Base-by-base conservation (phyloP, 1,284 basidiomycete genomes). In the Irpex rosettiformis region DNA sequence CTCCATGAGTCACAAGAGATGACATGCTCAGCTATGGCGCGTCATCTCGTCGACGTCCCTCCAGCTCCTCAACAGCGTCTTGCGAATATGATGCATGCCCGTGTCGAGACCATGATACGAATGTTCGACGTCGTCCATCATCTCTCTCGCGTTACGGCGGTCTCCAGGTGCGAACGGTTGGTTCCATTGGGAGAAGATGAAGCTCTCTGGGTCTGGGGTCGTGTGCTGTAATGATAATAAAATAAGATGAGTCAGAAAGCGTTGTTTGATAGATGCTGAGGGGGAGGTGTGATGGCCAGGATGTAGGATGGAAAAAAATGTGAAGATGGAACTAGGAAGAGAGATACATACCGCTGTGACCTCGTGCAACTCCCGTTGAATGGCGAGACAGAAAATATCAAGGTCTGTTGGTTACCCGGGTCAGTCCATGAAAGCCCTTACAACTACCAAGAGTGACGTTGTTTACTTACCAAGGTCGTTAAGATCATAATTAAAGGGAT, bases 131-230 rank as follows among this genome's bases (percentile, higher is more conserved):
- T 73, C 67, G 40, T 65, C 66, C 51, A 79, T 58, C 57, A 88
- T 78, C 56, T 84, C 80, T 52, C 78, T 70, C 0, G 85, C 86
- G 43, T 71, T 79, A 52, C 85, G 81, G 25, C 76, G 74, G 67
- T 88, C 86, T 11, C 74, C 74, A 3, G 86, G 86, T n/a, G 83
- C 82, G 71, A 89, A 85, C 0, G 86, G 86, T 71, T 84, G 79
- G 68, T 88, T 89, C 73, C 74, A 77, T 13, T 70, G 52, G 51
- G 69, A 78, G 75, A 83, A 86, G 61, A 86, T 68, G 70, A 77
- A 87, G 2, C 75, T 67, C 16, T 72, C 66, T 3, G 83, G 82
- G 21, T 81, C 73, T 16, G 81, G 80, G 30, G 72, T 71, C 16
- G 80, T 77, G 70, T 86, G 82, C 80, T 84, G 60, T 24, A 37